These are phyloP conservation scores for Naganishia vishniacii DNA, from an alignment of 768 basidiomycete genomes.

Conservation along the genomic window DNA sequence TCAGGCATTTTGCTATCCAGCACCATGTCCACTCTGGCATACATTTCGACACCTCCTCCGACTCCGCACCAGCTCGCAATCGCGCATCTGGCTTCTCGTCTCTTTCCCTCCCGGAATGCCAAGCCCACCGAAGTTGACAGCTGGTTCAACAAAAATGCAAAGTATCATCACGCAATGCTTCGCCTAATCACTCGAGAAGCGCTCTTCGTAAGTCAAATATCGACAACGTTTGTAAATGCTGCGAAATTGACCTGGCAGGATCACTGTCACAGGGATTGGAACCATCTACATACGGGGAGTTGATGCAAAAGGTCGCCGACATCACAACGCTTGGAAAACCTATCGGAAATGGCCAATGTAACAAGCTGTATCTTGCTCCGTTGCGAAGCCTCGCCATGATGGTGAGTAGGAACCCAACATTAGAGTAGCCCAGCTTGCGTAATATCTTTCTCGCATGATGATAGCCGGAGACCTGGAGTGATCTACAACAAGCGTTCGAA, in stretches of 20 bases:
- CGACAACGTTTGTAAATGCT: no score
- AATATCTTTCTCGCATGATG: background rate
- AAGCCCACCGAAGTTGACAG: conserved; percentile 20
- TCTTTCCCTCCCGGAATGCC: conserved; percentile 11
- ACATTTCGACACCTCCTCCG: conserved; percentile 25
- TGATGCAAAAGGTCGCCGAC: background rate
- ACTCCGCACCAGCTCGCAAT: conserved; percentile 17
- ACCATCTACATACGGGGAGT: background rate
- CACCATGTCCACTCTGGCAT: conserved; percentile 21
- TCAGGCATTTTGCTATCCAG: background rate
- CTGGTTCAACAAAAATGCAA: conserved; percentile 27
- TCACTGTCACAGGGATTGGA: background rate
- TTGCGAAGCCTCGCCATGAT: background rate
- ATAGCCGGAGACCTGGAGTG: conserved; percentile 22
- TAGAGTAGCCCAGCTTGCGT: background rate
- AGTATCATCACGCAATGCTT: conserved; percentile 20
- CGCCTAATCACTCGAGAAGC: conserved; percentile 21
- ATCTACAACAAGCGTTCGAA: conserved; percentile 25
- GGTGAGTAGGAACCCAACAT: background rate
- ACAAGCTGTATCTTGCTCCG: background rate
- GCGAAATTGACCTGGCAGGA: background rate
- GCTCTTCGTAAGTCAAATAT: conserved; percentile 9
- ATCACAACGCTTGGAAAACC: background rate
- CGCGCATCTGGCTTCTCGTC: conserved; percentile 5
- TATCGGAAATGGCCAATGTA: background rate